phyloP scores from a whole-genome alignment of 2,329 filamentous ascomycete genomes.

The Onygena corvina region DNA sequence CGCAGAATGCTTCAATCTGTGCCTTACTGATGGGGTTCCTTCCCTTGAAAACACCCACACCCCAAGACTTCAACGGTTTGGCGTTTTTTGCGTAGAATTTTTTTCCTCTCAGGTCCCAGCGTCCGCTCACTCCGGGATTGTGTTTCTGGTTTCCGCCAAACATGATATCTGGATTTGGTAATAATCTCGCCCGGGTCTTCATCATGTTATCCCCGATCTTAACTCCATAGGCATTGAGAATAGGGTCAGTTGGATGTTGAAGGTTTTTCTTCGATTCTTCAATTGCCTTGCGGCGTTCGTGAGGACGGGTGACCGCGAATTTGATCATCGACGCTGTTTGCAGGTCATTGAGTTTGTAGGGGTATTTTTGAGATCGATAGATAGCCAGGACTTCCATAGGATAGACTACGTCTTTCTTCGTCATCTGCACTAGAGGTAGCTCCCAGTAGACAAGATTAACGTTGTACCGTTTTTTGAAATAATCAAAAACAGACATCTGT shows the following conservation, averaged over 20 bases:
- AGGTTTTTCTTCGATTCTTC: slow-evolving; percentile 54
- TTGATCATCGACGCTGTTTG: slow-evolving; percentile 84
- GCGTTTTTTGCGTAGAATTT: slow-evolving; percentile 59
- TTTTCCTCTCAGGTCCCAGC: slow-evolving; percentile 78
- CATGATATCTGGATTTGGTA: slow-evolving; percentile 58
- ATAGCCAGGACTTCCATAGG: slow-evolving; percentile 47
- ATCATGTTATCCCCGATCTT: slow-evolving; percentile 54
- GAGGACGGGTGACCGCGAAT: slow-evolving; percentile 71
- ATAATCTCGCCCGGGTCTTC: slow-evolving; percentile 55
- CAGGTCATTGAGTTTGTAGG: slow-evolving; percentile 45
- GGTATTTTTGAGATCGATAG: slow-evolving; percentile 45
- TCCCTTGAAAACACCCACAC: slow-evolving; percentile 54
- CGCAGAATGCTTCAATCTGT: slow-evolving; percentile 42
- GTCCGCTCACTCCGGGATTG: slow-evolving; percentile 55
- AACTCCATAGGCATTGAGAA: slow-evolving; percentile 62
- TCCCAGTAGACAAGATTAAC: slow-evolving; percentile 34
- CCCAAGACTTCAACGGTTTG: slow-evolving; percentile 58
- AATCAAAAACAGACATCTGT: slow-evolving; percentile 47
- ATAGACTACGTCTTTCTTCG: slow-evolving; percentile 41
- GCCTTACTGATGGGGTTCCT: slow-evolving; percentile 36
- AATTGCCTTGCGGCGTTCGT: slow-evolving; percentile 56
- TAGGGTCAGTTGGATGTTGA: slow-evolving; percentile 55
- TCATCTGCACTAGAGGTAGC: slow-evolving; percentile 49
- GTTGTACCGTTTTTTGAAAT: slow-evolving; percentile 44
- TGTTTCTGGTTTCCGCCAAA: slow-evolving; percentile 47